A percentile compares a stretch with the other conserved stretches of the same genome.
These are phyloP conservation scores for Tranzscheliella williamsii DNA, from an alignment of 1,284 basidiomycete genomes.

Conservation along the genomic window DNA sequence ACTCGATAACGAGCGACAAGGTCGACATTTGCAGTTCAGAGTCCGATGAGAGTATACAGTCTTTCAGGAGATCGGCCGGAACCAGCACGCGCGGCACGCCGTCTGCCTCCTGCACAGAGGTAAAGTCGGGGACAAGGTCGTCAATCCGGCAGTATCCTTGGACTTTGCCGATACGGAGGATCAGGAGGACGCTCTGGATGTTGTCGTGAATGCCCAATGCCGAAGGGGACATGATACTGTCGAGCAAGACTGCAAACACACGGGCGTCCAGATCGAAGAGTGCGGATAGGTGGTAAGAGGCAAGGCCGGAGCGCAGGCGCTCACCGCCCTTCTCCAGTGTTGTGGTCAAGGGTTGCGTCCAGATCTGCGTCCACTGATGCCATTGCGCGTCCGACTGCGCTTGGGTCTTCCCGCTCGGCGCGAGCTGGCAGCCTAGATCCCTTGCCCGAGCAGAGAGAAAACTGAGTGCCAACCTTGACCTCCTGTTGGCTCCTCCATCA, in stretches of 20 bases:
- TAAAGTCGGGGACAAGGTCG: constrained; percentile 10
- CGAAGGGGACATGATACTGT: constrained; percentile 8
- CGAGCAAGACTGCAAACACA: constrained; percentile 22
- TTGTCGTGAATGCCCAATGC: constrained; percentile 8
- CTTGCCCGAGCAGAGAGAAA: constrained; percentile 20
- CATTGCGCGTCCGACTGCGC: constrained; percentile 1
- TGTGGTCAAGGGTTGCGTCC: constrained; percentile 8
- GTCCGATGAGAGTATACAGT: constrained; percentile 34
- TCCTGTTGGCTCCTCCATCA: constrained; percentile 31
- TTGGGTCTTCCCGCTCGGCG: background rate
- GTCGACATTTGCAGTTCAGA: constrained; percentile 47
- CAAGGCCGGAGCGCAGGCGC: constrained; percentile 31
- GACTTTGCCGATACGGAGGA: constrained; percentile 23
- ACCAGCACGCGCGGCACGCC: constrained; percentile 18
- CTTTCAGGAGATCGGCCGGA: constrained; percentile 24
- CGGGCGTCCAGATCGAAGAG: constrained; percentile 33
- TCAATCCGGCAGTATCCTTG: constrained; percentile 30
- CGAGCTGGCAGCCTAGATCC: constrained; percentile 13
- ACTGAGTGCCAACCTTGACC: constrained; percentile 20
- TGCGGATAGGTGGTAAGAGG: constrained; percentile 28
- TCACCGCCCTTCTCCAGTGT: constrained; percentile 26
- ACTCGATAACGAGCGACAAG: constrained; percentile 42
- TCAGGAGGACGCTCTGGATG: constrained; percentile 31
- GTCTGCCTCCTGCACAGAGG: constrained; percentile 6
- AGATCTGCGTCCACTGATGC: constrained; percentile 19